Percentiles rank a stretch among this genome's conserved stretches.
These are phyloP conservation scores for Neltuma alba DNA, from an alignment of 306 rosid species.

Conservation along the genomic window DNA sequence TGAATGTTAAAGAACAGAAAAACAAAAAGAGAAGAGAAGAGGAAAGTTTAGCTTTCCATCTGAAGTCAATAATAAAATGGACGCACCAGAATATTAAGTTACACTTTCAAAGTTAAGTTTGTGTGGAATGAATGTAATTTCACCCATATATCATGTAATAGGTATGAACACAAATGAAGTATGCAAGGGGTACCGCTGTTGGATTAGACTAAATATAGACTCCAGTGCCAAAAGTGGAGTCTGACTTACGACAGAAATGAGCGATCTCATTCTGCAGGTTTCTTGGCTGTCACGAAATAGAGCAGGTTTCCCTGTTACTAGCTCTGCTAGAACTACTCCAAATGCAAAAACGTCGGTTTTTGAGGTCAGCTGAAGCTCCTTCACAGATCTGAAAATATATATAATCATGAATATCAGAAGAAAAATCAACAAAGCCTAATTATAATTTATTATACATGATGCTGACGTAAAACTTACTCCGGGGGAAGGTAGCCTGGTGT, in stretches of 20 bases:
- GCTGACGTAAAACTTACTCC: conserved; percentile 50
- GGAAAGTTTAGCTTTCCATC: not conserved
- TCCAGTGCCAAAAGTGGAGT: not conserved
- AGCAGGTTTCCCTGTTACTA: conserved; percentile 74
- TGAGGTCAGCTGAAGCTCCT: conserved; percentile 80
- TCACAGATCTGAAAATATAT: conserved; percentile 56
- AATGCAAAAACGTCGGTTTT: conserved; percentile 81
- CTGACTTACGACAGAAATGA: conserved; percentile 58
- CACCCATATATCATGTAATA: not conserved
- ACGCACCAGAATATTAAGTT: not conserved
- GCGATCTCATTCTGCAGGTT: conserved; percentile 57
- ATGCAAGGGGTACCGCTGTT: not conserved
- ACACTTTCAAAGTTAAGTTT: not conserved
- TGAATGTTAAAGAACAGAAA: conserved; percentile 31
- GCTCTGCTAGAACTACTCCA: conserved; percentile 76
- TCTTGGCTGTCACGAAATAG: conserved; percentile 56
- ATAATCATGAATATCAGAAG: conserved; percentile 2
- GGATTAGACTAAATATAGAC: not conserved
- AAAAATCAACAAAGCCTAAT: not conserved
- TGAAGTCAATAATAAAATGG: not conserved
- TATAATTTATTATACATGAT: not conserved
- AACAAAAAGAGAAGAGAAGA: too few species aligned
- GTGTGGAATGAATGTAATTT: not conserved
- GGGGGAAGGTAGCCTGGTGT: conserved; percentile 94
- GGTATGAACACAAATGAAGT: not conserved